A percentile compares a stretch with the other conserved stretches of the same genome.
Conservation (phyloP, 495 filamentous ascomycete species). For the Letharia lupina region DNA sequence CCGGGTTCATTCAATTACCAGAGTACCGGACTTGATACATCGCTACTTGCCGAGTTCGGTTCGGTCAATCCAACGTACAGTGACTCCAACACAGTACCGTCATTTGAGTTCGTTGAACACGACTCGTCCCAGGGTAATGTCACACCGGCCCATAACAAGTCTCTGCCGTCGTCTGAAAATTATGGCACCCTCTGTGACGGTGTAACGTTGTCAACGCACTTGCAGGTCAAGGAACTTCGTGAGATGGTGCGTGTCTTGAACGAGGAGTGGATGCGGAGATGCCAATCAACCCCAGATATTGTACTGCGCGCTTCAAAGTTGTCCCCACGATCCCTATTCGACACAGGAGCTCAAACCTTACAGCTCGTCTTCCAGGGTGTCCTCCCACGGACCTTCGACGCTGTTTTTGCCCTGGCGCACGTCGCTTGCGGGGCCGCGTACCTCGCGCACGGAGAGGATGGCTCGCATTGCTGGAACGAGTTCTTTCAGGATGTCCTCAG, state of each 20-base stretch:
- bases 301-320: neutral
- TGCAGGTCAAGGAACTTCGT: constrained; percentile 14
- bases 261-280: constrained; percentile 13
- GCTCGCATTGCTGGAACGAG: constrained; percentile 6
- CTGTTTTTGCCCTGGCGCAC: constrained; percentile 14
- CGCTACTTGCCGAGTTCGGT: neutral
- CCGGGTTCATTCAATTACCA: neutral
- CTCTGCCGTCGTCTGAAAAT: neutral
- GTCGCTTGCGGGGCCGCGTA: constrained; percentile 11
- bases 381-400: constrained; percentile 6
- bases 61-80: neutral
- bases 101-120: too few species aligned
- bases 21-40: neutral
- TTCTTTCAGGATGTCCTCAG: constrained; percentile 11
- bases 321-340: constrained; percentile 4
- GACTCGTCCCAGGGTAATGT: neutral
- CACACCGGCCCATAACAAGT: neutral
- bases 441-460: constrained; percentile 1
- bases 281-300: neutral
- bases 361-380: neutral
- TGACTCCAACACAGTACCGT: neutral
- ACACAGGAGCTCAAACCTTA: constrained; percentile 1
- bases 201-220: neutral
- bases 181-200: neutral
- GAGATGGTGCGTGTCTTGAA: constrained; percentile 9